Evolutionary conservation across 805 yeast genomes (phyloP), one percentile per base, ranked within the genome.

Genomic region (Sungouiozyma ichnusensis): DNA sequence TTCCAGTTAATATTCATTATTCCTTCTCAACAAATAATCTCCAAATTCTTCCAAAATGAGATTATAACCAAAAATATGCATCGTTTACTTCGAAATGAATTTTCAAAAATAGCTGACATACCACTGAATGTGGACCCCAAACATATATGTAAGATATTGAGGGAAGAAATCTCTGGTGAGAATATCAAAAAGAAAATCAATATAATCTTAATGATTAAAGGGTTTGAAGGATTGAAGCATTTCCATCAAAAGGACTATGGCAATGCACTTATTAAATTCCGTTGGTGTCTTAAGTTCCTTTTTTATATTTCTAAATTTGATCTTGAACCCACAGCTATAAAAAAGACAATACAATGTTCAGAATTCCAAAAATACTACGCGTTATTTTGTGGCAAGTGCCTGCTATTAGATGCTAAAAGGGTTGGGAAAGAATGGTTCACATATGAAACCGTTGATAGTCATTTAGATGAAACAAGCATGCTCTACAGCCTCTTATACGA

Each of bases 221-320:
- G 40, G 14, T 20, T 44, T 2, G 20, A 48, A 41, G 40, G 49
- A 36, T 39, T 42, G 36, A 32, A 40, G 17, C 20, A 41, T 35
- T 43, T 42, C 37, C 43, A 47, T 33, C 48, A 50, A 38, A 33
- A 42, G 3, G 43, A 49, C 3, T 48, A 43, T 33, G 38, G 38
- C 18, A 41, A 46, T 15, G 51, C 50, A 2, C 49, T 54, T 36
- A 42, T 38, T 17, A 39, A 38, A 2, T 52, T 49, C 33, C 46
- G 53, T 8, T 51, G 56, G 53, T 48, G 49, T 24, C 35, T 54
- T 17, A 54, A 52, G 36, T 52, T 52, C 35, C 18, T 52, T 17
- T 52, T 42, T 16, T 45, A 44, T 34, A 27, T 47, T 24, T 24
- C 11, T 3, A 29, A 36, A 14, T 16, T 38, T 7, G 34, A 38